Conservation (phyloP, 2,329 filamentous ascomycete species). For the Colletotrichum brevisporum region DNA sequence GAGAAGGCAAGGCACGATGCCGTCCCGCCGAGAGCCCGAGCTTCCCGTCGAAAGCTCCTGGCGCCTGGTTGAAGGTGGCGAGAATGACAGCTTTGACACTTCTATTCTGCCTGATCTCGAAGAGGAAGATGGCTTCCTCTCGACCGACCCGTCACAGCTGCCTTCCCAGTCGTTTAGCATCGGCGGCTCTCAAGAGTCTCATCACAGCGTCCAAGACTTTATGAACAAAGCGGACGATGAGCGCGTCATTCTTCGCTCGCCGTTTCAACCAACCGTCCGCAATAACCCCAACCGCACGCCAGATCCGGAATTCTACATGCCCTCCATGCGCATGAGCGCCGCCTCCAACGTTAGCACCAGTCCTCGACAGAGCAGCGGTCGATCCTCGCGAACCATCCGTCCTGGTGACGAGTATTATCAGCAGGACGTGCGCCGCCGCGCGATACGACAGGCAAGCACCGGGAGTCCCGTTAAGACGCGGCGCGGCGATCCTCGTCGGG, state of each 20-base stretch:
- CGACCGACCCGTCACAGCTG: constrained; percentile 63
- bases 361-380: constrained; percentile 52
- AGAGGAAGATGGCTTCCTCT: constrained; percentile 55
- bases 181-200: constrained; percentile 63
- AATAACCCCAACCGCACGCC: constrained; percentile 54
- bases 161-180: constrained; percentile 59
- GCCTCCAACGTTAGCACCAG: constrained; percentile 41
- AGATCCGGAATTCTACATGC: constrained; percentile 69
- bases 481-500: constrained; percentile 27
- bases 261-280: constrained; percentile 67
- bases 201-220: constrained; percentile 67
- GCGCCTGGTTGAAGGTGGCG: constrained; percentile 72
- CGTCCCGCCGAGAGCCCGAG: constrained; percentile 43
- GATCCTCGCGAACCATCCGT: constrained; percentile 52
- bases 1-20: constrained; percentile 25
- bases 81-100: constrained; percentile 73
- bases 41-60: constrained; percentile 68
- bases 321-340: constrained; percentile 56
- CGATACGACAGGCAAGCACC: constrained; percentile 35
- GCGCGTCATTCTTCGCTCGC: constrained; percentile 66
- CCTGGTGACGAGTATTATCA: constrained; percentile 46
- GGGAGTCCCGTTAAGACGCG: constrained; percentile 47
- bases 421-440: constrained; percentile 48
- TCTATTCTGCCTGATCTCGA: constrained; percentile 63
- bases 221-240: constrained; percentile 68